Percentiles rank a stretch among this genome's conserved stretches.
These are phyloP conservation scores for Pseudohalonectria lignicola DNA, from an alignment of 2,329 filamentous ascomycete genomes.

Conservation along the genomic window DNA sequence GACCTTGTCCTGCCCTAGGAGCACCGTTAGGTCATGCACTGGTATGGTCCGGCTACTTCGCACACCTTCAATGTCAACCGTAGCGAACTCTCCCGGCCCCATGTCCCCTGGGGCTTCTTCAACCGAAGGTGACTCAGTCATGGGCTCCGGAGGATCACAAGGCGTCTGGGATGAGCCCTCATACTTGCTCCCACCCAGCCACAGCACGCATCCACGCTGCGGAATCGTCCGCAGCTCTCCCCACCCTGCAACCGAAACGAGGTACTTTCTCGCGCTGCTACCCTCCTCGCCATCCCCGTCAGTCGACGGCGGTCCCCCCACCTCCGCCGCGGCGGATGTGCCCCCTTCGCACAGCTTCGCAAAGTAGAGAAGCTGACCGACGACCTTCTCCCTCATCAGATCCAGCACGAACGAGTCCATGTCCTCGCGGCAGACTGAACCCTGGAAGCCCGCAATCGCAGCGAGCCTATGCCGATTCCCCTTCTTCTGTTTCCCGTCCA, in stretches of 20 bases:
- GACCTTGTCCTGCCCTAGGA: conserved; percentile 38
- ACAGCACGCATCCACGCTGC: conserved; percentile 34
- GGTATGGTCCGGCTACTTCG: conserved; percentile 26
- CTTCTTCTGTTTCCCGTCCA: too few species aligned
- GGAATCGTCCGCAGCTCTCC: conserved; percentile 24
- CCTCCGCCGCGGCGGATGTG: too few species aligned
- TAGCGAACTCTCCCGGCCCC: conserved; percentile 24
- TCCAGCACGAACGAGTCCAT: conserved; percentile 44
- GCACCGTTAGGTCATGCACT: conserved; percentile 38
- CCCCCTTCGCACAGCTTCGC: conserved; percentile 17
- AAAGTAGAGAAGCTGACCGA: conserved; percentile 32
- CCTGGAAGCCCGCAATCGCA: too few species aligned
- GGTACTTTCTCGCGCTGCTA: conserved; percentile 19
- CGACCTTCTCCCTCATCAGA: conserved; percentile 34
- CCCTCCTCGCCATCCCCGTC: conserved; percentile 4
- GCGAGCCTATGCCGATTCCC: too few species aligned
- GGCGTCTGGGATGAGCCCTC: too few species aligned
- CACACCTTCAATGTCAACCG: conserved; percentile 23
- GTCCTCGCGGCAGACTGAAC: conserved; percentile 39
- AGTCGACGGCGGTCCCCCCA: too few species aligned
- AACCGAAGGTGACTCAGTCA: conserved; percentile 8
- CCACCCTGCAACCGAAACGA: conserved; percentile 32
- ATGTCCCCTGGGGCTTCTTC: conserved; percentile 14
- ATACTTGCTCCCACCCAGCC: conserved; percentile 16
- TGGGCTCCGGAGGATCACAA: neutral